Percentiles rank a stretch among this genome's conserved stretches.
phyloP scores from a whole-genome alignment of 108 stramenopile genomes.

The Epipyxis sp. region DNA sequence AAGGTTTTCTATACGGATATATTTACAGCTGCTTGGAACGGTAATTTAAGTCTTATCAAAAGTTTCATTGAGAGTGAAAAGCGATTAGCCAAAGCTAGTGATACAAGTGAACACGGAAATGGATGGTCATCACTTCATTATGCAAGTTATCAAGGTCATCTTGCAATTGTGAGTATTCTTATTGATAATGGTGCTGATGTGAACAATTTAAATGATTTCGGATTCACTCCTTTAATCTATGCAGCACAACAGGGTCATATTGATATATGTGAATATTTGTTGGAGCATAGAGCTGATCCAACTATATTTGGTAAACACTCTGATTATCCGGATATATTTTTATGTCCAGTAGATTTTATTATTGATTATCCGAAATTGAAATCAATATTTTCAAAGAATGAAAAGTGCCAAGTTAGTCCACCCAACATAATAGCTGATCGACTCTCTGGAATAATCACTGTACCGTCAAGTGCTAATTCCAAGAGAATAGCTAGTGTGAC shows the following conservation, averaged over 20 bases:
- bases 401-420: neutral
- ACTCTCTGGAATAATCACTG: too few relatives aligned
- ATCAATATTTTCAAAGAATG: neutral
- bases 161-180: neutral
- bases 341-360: conserved; percentile 15
- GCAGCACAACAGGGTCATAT: conserved; percentile 35
- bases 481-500: too few relatives aligned
- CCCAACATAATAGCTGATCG: too few relatives aligned
- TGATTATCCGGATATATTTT: neutral
- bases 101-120: conserved; percentile 25
- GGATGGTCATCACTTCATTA: conserved; percentile 34
- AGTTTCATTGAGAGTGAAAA: conserved; percentile 23
- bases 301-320: neutral
- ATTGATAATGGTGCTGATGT: neutral
- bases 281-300: neutral
- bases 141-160: conserved; percentile 36
- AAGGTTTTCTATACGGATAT: conserved; percentile 28
- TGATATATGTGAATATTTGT: neutral
- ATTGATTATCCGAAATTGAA: neutral
- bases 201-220: conserved; percentile 1
- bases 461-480: too few relatives aligned
- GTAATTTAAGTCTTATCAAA: conserved; percentile 10
- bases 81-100: conserved; percentile 9
- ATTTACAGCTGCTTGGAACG: conserved; percentile 27
- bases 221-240: conserved; percentile 37